These are phyloP conservation scores for Aegilops umbellulata DNA, from an alignment of 176 grass and related monocot genomes.

Conservation along the genomic window DNA sequence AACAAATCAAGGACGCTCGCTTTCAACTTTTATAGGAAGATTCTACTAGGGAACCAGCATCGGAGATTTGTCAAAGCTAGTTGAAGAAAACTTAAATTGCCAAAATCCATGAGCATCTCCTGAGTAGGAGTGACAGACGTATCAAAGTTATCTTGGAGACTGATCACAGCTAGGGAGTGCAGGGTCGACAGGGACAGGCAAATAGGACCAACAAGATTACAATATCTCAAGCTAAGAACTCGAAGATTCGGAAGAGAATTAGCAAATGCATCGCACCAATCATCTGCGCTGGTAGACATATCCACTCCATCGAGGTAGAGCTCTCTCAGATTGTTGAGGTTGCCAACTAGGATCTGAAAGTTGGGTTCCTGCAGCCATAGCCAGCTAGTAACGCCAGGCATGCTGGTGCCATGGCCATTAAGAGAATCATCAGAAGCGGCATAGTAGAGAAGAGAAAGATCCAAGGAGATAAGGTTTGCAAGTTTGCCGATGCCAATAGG, in stretches of 20 bases:
- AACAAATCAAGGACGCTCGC: conserved; percentile 29
- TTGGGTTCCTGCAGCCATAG: neutral
- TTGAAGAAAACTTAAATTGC: neutral
- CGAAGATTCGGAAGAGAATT: neutral
- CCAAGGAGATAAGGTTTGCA: neutral
- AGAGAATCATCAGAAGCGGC: too few relatives aligned
- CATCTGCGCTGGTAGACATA: neutral
- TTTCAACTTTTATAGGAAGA: conserved; percentile 10
- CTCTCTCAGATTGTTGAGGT: neutral
- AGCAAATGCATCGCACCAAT: neutral
- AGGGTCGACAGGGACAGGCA: neutral
- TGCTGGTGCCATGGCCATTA: too few relatives aligned
- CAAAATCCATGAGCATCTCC: neutral
- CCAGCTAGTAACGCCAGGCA: too few relatives aligned
- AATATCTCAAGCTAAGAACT: conserved; percentile 27
- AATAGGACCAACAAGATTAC: conserved; percentile 18
- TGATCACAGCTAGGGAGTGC: neutral
- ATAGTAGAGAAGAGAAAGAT: neutral
- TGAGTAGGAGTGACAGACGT: neutral
- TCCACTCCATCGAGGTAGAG: neutral
- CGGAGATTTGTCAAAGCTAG: neutral
- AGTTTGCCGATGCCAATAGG: neutral
- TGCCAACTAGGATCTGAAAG: neutral
- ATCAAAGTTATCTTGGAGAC: neutral
- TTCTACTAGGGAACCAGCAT: neutral